A percentile compares a stretch with the other conserved stretches of the same genome.
Conservation (phyloP, 2,329 filamentous ascomycete species). For the Sporothrix dimorphospora region DNA sequence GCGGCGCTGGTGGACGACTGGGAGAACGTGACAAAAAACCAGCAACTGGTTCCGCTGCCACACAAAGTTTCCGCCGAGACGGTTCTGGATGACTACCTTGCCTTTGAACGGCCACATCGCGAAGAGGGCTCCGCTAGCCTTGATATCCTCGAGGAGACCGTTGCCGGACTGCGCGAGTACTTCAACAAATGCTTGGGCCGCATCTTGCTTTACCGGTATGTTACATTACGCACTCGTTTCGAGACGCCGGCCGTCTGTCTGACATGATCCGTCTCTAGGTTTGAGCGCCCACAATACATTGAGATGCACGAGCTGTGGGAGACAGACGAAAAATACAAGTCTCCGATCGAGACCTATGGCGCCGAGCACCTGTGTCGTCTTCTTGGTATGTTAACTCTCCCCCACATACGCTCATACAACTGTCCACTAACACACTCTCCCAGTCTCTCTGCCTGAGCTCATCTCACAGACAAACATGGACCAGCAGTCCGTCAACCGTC, state of each 20-base stretch:
- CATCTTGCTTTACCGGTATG: constrained; percentile 79
- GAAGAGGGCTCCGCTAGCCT: constrained; percentile 68
- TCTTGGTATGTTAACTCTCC: constrained; percentile 66
- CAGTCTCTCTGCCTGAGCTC: constrained; percentile 88
- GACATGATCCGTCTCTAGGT: constrained; percentile 53
- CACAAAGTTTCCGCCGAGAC: constrained; percentile 72
- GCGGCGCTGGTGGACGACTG: constrained; percentile 94
- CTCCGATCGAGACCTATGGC: constrained; percentile 81
- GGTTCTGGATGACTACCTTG: constrained; percentile 80
- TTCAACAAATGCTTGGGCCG: constrained; percentile 89
- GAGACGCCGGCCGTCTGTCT: background rate
- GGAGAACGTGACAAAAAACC: constrained; percentile 97
- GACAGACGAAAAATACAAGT: constrained; percentile 59
- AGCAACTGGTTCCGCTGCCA: constrained; percentile 84
- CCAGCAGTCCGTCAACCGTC: constrained; percentile 78
- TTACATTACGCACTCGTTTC: background rate
- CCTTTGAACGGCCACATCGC: constrained; percentile 68
- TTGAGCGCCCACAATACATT: constrained; percentile 87
- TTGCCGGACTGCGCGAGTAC: constrained; percentile 85
- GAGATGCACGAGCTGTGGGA: constrained; percentile 74
- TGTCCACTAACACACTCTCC: constrained; percentile 8
- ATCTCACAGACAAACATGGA: constrained; percentile 99
- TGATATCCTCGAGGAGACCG: constrained; percentile 87
- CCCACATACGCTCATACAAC: background rate
- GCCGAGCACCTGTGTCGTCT: constrained; percentile 89